A percentile compares a stretch with the other conserved stretches of the same genome.
phyloP scores from a whole-genome alignment of 2,329 filamentous ascomycete species.

The Dryadomyces sulphureus region DNA sequence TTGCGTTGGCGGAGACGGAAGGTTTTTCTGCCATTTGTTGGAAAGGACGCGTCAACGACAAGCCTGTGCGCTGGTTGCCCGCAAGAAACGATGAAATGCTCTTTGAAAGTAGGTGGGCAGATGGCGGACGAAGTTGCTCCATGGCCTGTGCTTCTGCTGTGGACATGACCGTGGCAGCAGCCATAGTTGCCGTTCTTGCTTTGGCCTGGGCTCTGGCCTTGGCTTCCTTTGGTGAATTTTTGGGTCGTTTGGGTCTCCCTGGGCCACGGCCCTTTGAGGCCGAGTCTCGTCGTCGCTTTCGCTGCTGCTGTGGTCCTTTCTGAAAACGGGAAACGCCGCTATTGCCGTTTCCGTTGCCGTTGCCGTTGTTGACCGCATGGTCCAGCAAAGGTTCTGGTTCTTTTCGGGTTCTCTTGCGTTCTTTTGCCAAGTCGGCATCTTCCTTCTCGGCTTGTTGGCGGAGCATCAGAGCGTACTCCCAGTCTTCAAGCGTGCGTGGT shows the following conservation, averaged over 20 bases:
- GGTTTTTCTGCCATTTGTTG: background rate
- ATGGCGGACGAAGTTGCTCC: background rate
- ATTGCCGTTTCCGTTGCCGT: background rate
- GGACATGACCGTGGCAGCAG: background rate
- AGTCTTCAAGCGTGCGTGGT: conserved; percentile 38
- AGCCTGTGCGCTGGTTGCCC: conserved; percentile 4
- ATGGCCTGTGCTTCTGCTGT: background rate
- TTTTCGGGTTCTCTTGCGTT: background rate
- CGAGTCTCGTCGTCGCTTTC: too few relatives aligned
- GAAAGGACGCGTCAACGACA: conserved; percentile 3
- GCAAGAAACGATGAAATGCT: background rate
- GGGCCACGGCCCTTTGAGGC: too few relatives aligned
- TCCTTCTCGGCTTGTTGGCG: conserved; percentile 18
- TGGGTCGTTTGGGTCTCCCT: too few relatives aligned
- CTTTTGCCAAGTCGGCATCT: background rate
- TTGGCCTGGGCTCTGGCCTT: background rate
- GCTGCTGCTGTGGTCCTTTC: too few relatives aligned
- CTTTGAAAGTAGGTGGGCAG: background rate
- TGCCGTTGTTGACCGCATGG: background rate
- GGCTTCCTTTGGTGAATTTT: background rate
- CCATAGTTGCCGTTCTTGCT: background rate
- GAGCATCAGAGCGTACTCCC: conserved; percentile 31
- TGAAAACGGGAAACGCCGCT: too few relatives aligned
- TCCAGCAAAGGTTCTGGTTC: background rate
- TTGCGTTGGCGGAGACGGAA: background rate